Evolutionary conservation across 352 stramenopile species (phyloP).

Genomic region (Ochromonadaceae sp.): DNA sequence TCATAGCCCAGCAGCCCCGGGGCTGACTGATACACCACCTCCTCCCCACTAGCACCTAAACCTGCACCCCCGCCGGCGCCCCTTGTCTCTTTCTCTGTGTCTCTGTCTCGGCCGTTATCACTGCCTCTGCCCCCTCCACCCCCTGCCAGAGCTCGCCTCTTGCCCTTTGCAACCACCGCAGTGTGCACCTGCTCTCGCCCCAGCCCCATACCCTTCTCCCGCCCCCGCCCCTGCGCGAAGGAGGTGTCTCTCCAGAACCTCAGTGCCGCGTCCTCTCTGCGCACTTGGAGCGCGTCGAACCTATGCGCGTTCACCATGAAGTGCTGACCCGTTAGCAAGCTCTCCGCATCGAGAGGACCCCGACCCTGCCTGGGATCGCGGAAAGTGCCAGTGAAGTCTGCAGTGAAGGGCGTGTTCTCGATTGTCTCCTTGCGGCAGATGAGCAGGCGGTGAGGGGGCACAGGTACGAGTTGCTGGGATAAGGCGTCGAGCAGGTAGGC

Average conservation of each 20-base stretch:
- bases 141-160: too few relatives aligned
- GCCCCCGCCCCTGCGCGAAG: too few relatives aligned
- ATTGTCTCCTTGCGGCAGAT: constrained; percentile 5
- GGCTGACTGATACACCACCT: background rate
- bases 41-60: background rate
- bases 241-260: constrained; percentile 10
- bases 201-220: too few relatives aligned
- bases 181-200: too few relatives aligned
- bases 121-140: too few relatives aligned
- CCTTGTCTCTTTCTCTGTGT: too few relatives aligned
- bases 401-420: background rate
- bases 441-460: too few relatives aligned
- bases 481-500: too few relatives aligned
- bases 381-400: constrained; percentile 9
- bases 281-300: background rate
- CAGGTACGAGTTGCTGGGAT: too few relatives aligned
- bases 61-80: too few relatives aligned
- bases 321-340: constrained; percentile 1
- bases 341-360: background rate
- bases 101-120: too few relatives aligned
- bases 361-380: background rate
- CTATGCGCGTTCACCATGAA: constrained; percentile 12
- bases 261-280: background rate
- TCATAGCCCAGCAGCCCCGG: constrained; percentile 12
- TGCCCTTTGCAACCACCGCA: too few relatives aligned